Percentiles rank a stretch among this genome's conserved stretches.
phyloP scores from a whole-genome alignment of 345 rosid species.

The Acer campestre region DNA sequence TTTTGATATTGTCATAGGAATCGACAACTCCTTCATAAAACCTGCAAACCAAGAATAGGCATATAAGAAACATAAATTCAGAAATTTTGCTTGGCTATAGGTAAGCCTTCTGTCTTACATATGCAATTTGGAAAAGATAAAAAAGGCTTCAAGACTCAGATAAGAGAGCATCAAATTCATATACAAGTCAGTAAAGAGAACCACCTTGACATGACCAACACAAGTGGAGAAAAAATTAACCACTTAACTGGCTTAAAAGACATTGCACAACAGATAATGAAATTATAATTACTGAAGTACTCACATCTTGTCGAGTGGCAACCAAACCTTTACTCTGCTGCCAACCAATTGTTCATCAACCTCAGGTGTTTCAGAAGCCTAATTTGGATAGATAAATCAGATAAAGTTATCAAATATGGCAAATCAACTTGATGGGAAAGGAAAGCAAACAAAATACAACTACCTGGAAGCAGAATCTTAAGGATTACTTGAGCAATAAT shows the following conservation, averaged over 20 bases:
- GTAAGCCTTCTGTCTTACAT: neutral
- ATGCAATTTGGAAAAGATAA: neutral
- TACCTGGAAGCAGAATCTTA: neutral
- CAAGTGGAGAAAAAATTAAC: neutral
- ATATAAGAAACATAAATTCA: conserved; percentile 21
- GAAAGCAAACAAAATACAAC: neutral
- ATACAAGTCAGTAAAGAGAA: neutral
- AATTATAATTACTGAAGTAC: conserved; percentile 25
- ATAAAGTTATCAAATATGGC: neutral
- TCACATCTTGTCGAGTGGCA: conserved; percentile 71
- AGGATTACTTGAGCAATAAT: neutral
- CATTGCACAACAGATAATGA: neutral
- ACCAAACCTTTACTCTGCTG: conserved; percentile 63
- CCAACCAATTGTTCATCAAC: conserved; percentile 49
- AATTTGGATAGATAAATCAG: conserved; percentile 11
- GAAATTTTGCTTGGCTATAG: neutral
- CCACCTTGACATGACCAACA: conserved; percentile 10
- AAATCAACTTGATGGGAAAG: conserved; percentile 1
- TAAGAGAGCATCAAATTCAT: neutral
- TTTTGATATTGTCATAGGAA: conserved; percentile 44
- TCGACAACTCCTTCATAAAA: conserved; percentile 66
- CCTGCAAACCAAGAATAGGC: conserved; percentile 34
- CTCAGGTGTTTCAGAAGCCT: conserved; percentile 39
- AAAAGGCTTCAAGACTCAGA: neutral
- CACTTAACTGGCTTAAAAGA: neutral